A percentile compares a stretch with the other conserved stretches of the same genome.
These are phyloP conservation scores for Pyrenochaeta sp. DNA, from an alignment of 2,329 filamentous ascomycete genomes.

Conservation along the genomic window DNA sequence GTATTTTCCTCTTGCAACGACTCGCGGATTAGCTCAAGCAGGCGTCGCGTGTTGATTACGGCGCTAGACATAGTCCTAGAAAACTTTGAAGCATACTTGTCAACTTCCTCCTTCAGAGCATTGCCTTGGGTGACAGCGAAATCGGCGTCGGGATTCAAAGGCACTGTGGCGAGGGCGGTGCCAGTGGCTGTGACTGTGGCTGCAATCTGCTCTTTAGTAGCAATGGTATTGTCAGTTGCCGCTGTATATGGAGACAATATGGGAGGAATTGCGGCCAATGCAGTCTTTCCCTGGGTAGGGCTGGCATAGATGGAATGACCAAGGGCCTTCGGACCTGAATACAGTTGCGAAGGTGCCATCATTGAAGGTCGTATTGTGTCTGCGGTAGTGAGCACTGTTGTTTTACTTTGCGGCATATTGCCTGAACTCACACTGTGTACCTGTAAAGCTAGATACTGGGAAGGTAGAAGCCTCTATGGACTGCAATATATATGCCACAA, in stretches of 20 bases:
- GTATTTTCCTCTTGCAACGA: conserved; percentile 21
- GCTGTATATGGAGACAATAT: conserved; percentile 5
- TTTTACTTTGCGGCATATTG: background rate
- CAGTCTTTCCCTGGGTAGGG: conserved; percentile 9
- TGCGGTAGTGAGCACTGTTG: background rate
- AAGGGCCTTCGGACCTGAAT: conserved; percentile 22
- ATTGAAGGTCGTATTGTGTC: background rate
- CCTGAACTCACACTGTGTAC: background rate
- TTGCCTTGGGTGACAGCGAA: conserved; percentile 33
- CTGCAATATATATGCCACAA: too few relatives aligned
- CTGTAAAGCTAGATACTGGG: background rate
- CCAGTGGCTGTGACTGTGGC: conserved; percentile 5
- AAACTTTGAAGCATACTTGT: conserved; percentile 25
- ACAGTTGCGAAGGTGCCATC: conserved; percentile 13
- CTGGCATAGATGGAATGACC: conserved; percentile 29
- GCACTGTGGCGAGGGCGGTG: background rate
- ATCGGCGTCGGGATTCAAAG: conserved; percentile 21
- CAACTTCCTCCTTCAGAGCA: conserved; percentile 30
- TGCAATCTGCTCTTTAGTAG: conserved; percentile 37
- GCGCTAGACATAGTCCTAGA: conserved; percentile 25
- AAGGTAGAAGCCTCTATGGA: background rate
- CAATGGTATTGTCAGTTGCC: conserved; percentile 20
- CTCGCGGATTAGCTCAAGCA: conserved; percentile 35
- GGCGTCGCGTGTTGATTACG: conserved; percentile 25
- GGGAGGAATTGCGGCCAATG: conserved; percentile 10